A percentile compares a stretch with the other conserved stretches of the same genome.
Evolutionary conservation across 2,329 filamentous ascomycete genomes (phyloP).

Genomic region (Pyricularia grisea): DNA sequence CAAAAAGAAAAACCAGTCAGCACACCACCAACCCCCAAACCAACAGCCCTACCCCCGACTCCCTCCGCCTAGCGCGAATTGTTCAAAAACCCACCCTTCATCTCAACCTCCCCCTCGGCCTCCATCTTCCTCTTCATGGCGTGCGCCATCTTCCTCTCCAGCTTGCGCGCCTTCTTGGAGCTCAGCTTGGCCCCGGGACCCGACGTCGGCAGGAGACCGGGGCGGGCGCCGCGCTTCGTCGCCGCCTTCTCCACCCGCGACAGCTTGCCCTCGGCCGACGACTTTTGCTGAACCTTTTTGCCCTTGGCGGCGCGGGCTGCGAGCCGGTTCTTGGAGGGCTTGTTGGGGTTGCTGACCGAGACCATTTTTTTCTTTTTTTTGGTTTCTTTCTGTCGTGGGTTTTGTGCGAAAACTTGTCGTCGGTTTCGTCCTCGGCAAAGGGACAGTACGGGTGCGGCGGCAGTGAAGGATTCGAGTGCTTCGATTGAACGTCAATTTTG

Average conservation of each 20-base stretch:
- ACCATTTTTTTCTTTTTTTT: conserved; percentile 27
- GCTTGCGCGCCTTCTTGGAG: conserved; percentile 45
- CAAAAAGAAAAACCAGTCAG: not conserved
- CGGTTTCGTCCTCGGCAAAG: not conserved
- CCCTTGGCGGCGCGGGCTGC: conserved; percentile 33
- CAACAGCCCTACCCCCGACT: not conserved
- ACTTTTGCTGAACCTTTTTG: conserved; percentile 33
- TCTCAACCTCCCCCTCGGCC: conserved; percentile 34
- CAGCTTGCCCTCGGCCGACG: conserved; percentile 19
- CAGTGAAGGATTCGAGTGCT: not conserved
- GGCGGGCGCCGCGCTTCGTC: conserved; percentile 36
- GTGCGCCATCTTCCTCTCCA: conserved; percentile 43
- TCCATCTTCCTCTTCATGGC: conserved; percentile 43
- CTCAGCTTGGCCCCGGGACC: conserved; percentile 41
- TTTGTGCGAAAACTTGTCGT: not conserved
- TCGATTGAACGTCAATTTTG: no score
- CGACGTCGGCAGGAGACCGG: conserved; percentile 45
- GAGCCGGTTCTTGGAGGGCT: conserved; percentile 42
- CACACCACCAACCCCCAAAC: not conserved
- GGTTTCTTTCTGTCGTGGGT: not conserved
- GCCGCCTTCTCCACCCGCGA: conserved; percentile 23
- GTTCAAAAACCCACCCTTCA: conserved; percentile 5
- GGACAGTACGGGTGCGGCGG: no score
- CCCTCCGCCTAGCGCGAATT: not conserved
- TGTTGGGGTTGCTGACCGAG: conserved; percentile 50